Evolutionary conservation across 116 monocot genomes (phyloP).

Genomic region (Cymodocea nodosa): DNA sequence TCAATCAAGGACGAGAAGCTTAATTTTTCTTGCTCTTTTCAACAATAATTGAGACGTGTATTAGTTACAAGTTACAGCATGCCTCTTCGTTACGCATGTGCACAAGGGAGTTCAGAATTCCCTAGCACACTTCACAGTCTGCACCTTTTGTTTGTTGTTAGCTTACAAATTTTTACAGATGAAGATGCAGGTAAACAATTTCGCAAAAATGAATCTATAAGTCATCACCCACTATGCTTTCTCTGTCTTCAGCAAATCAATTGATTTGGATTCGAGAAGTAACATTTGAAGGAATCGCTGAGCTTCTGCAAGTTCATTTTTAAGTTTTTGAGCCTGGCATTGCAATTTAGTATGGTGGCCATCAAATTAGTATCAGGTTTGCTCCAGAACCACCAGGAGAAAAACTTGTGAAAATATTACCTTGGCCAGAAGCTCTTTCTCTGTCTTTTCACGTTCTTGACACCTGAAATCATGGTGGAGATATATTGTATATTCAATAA

Average conservation of each 20-base stretch:
- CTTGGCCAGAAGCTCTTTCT: constrained; percentile 31
- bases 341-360: neutral
- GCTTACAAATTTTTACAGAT: too few relatives aligned
- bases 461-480: constrained; percentile 26
- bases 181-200: neutral
- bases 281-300: neutral
- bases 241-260: neutral
- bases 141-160: too few relatives aligned
- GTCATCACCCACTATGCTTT: neutral
- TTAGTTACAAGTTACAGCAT: too few relatives aligned
- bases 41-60: too few relatives aligned
- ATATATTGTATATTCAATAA: neutral
- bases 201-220: neutral
- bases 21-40: too few relatives aligned
- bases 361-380: neutral
- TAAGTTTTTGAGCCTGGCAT: constrained; percentile 5
- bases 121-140: too few relatives aligned
- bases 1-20: too few relatives aligned
- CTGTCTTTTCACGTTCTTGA: constrained; percentile 11
- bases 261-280: neutral
- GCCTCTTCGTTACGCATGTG: too few relatives aligned
- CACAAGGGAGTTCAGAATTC: too few relatives aligned
- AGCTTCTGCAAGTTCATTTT: constrained; percentile 7
- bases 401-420: constrained; percentile 6
- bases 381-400: neutral